A percentile compares a stretch with the other conserved stretches of the same genome.
phyloP scores from a whole-genome alignment of 768 basidiomycete species.

The Mycena vulgaris region DNA sequence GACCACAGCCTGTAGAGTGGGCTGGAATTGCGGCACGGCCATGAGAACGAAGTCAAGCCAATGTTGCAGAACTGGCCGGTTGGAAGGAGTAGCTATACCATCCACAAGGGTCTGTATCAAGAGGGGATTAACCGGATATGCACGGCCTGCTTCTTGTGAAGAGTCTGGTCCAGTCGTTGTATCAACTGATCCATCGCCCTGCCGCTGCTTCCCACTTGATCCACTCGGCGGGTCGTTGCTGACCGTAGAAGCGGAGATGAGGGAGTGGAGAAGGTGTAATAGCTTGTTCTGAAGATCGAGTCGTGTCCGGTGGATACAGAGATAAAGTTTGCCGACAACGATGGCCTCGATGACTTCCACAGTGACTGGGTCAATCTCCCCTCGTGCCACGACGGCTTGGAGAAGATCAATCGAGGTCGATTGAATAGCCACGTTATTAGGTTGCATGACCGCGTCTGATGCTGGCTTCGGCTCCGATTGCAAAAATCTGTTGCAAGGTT shows the following conservation, averaged over 20 bases:
- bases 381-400: slow-evolving; percentile 85
- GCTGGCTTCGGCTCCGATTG: slow-evolving; percentile 80
- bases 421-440: slow-evolving; percentile 78
- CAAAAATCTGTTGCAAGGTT: slow-evolving; percentile 67
- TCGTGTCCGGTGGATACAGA: slow-evolving; percentile 75
- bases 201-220: slow-evolving; percentile 45
- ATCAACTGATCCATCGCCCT: slow-evolving; percentile 52
- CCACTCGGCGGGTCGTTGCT: slow-evolving; percentile 50
- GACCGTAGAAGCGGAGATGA: slow-evolving; percentile 77
- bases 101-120: slow-evolving; percentile 86
- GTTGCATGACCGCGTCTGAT: slow-evolving; percentile 66
- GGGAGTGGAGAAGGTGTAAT: slow-evolving; percentile 90
- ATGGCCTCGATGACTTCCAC: slow-evolving; percentile 79
- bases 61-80: slow-evolving; percentile 89
- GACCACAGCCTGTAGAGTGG: slow-evolving; percentile 75
- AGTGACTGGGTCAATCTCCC: slow-evolving; percentile 76
- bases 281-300: slow-evolving; percentile 95
- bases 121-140: slow-evolving; percentile 77
- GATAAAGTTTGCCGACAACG: slow-evolving; percentile 83
- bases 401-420: slow-evolving; percentile 85
- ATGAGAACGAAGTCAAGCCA: slow-evolving; percentile 98
- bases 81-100: slow-evolving; percentile 78
- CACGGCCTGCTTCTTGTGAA: slow-evolving; percentile 45
- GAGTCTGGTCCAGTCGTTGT: slow-evolving; percentile 51
- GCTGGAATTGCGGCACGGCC: slow-evolving; percentile 90